These are phyloP conservation scores for Neoconidiobolus thromboides DNA, from an alignment of 371 early-diverging fungal genomes.

Conservation along the genomic window DNA sequence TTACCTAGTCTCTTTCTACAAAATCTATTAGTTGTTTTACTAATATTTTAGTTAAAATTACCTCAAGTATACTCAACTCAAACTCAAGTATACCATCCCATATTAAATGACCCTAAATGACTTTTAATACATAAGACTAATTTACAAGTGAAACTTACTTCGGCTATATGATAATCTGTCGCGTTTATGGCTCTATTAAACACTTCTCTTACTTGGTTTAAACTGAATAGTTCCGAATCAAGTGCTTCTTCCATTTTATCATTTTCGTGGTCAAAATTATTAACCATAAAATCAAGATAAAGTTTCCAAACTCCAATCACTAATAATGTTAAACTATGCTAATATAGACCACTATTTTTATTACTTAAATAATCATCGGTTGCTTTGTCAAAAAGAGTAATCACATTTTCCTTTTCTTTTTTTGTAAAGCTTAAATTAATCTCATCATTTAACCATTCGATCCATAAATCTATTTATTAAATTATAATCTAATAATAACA, in stretches of 20 bases:
- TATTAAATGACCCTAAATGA: not conserved
- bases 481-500: not conserved
- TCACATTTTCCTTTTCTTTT: not conserved
- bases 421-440: not conserved
- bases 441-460: conserved; percentile 1
- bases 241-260: no score
- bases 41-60: not conserved
- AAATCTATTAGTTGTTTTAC: no score
- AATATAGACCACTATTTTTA: not conserved
- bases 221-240: not conserved
- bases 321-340: not conserved
- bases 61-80: not conserved
- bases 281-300: not conserved
- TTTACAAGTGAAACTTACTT: not conserved
- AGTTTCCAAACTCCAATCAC: not conserved
- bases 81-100: not conserved
- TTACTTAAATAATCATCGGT: not conserved
- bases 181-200: not conserved
- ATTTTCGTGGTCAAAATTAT: not conserved
- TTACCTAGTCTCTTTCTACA: no score
- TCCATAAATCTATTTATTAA: not conserved
- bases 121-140: not conserved
- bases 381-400: not conserved
- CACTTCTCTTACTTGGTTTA: not conserved
- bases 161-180: not conserved